Evolutionary conservation across 2,329 filamentous ascomycete species (phyloP).

Genomic region (Pyricularia grisea): DNA sequence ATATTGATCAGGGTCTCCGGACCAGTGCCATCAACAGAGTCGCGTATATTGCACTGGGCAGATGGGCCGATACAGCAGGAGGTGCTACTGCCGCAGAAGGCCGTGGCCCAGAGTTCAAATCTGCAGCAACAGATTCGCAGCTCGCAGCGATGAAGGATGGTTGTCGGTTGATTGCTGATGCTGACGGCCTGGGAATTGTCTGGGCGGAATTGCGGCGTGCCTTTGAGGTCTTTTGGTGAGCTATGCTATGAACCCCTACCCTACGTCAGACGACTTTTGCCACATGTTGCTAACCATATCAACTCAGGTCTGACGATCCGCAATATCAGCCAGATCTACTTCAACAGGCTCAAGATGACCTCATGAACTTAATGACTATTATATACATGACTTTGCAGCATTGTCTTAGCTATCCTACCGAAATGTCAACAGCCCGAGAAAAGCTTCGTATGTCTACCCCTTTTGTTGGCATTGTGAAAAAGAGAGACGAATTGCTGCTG

Average conservation of each 20-base stretch:
- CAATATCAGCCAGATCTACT: constrained; percentile 28
- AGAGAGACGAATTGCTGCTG: neutral
- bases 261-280: neutral
- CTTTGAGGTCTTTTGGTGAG: constrained; percentile 46
- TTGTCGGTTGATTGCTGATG: constrained; percentile 38
- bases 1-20: constrained; percentile 33
- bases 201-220: constrained; percentile 39
- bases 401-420: constrained; percentile 39
- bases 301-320: constrained; percentile 34
- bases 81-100: constrained; percentile 24
- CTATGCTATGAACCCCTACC: constrained; percentile 10
- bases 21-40: constrained; percentile 46
- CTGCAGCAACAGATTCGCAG: constrained; percentile 45
- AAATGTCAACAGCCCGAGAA: constrained; percentile 33
- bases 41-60: constrained; percentile 55
- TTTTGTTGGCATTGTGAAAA: neutral
- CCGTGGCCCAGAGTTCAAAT: constrained; percentile 30
- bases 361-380: constrained; percentile 16
- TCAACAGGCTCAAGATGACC: constrained; percentile 41
- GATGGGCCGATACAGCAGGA: constrained; percentile 61
- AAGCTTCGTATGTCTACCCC: constrained; percentile 37
- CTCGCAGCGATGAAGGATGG: constrained; percentile 49
- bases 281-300: neutral
- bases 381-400: constrained; percentile 38
- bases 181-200: constrained; percentile 39